A percentile compares a stretch with the other conserved stretches of the same genome.
Conservation (phyloP, 2,329 filamentous ascomycete species). For the Talaromyces sp. region DNA sequence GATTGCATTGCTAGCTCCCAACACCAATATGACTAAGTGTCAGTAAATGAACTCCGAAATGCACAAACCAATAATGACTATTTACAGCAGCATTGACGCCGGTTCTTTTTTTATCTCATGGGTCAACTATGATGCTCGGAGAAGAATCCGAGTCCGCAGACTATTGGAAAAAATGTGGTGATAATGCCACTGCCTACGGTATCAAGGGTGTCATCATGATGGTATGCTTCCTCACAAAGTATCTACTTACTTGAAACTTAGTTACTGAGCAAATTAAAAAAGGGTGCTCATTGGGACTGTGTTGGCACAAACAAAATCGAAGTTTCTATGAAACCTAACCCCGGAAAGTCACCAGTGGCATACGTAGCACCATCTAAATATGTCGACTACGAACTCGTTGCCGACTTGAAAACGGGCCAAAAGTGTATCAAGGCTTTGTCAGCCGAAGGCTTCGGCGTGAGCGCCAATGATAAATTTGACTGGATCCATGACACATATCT, state of each 20-base stretch:
- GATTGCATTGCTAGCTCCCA: neutral
- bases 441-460: conserved; percentile 49
- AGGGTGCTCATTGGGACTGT: conserved; percentile 62
- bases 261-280: neutral
- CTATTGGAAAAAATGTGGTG: conserved; percentile 62
- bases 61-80: neutral
- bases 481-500: conserved; percentile 71
- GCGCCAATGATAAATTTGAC: conserved; percentile 52
- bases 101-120: conserved; percentile 64
- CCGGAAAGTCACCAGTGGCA: conserved; percentile 58
- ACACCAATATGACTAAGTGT: neutral
- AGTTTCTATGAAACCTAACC: conserved; percentile 55
- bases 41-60: neutral
- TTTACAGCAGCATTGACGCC: conserved; percentile 34
- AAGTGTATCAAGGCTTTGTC: conserved; percentile 47
- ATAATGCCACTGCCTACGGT: conserved; percentile 53
- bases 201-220: conserved; percentile 53
- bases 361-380: conserved; percentile 64
- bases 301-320: conserved; percentile 49
- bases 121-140: conserved; percentile 66
- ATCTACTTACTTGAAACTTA: neutral
- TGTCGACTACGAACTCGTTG: conserved; percentile 53
- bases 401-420: conserved; percentile 51
- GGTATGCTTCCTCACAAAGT: neutral
- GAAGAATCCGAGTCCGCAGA: conserved; percentile 56